Evolutionary conservation across 2,329 filamentous ascomycete genomes (phyloP).

Genomic region (Botrytis sinoallii): DNA sequence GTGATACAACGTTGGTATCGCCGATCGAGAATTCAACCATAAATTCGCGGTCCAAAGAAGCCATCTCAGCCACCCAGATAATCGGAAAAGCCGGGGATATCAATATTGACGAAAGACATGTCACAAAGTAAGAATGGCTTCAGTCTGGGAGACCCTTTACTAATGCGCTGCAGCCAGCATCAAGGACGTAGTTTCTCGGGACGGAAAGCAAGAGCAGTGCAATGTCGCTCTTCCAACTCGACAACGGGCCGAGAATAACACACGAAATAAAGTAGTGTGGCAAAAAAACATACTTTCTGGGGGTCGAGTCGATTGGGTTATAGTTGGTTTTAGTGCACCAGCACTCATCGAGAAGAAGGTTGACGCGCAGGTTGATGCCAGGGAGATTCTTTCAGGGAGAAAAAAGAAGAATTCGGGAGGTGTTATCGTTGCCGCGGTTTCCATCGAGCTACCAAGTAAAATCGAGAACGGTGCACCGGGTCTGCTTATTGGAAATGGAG

Average conservation of each 20-base stretch:
- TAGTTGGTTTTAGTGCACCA: background rate
- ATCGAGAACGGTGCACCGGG: background rate
- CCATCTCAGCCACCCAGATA: background rate
- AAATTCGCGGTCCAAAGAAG: background rate
- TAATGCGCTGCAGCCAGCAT: background rate
- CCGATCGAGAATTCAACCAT: background rate
- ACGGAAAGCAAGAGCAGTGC: background rate
- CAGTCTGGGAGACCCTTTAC: background rate
- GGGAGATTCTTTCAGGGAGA: no score
- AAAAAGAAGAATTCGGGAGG: no score
- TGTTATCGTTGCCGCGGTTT: background rate
- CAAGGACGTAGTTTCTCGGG: background rate
- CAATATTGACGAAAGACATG: background rate
- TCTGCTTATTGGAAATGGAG: background rate
- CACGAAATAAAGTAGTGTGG: background rate
- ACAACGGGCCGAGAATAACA: background rate
- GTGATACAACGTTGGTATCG: background rate
- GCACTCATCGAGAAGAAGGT: background rate
- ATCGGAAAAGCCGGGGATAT: rapidly evolving
- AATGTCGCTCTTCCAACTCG: background rate
- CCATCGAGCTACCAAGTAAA: background rate
- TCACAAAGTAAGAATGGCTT: background rate
- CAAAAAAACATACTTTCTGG: background rate
- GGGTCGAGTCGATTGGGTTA: background rate
- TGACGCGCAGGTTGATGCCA: background rate